phyloP scores from a whole-genome alignment of 2,329 filamentous ascomycete genomes.

The Alternaria triticimaculans region DNA sequence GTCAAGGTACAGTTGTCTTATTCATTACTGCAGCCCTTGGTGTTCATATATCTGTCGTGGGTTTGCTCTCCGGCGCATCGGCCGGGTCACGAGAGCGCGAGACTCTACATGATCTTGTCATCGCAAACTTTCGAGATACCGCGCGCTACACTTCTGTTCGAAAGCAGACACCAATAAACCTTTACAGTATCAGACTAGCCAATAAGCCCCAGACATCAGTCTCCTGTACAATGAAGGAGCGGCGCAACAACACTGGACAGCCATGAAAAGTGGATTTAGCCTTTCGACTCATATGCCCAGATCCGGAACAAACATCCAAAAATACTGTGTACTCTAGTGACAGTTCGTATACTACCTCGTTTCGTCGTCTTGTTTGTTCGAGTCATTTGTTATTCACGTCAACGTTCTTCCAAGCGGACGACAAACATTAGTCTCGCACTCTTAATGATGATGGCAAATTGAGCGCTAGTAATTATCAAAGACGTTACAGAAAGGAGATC shows the following conservation, averaged over 20 bases:
- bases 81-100: background rate
- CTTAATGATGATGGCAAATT: background rate
- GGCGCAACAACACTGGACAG: background rate
- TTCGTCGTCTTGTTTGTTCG: background rate
- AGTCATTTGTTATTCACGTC: background rate
- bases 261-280: background rate
- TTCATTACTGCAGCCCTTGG: background rate
- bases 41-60: background rate
- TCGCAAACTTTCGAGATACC: background rate
- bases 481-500: background rate
- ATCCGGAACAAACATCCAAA: background rate
- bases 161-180: background rate
- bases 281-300: background rate
- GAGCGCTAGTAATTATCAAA: background rate
- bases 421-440: background rate
- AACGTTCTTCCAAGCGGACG: background rate
- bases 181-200: background rate
- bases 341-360: background rate
- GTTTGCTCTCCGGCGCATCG: background rate
- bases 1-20: background rate
- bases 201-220: background rate
- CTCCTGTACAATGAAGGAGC: background rate
- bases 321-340: background rate
- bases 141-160: background rate
- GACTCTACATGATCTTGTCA: background rate